Evolutionary conservation across 352 stramenopile species (phyloP), one percentile per base, ranked within the genome.

Genomic region (Globisporangium viniferum): DNA sequence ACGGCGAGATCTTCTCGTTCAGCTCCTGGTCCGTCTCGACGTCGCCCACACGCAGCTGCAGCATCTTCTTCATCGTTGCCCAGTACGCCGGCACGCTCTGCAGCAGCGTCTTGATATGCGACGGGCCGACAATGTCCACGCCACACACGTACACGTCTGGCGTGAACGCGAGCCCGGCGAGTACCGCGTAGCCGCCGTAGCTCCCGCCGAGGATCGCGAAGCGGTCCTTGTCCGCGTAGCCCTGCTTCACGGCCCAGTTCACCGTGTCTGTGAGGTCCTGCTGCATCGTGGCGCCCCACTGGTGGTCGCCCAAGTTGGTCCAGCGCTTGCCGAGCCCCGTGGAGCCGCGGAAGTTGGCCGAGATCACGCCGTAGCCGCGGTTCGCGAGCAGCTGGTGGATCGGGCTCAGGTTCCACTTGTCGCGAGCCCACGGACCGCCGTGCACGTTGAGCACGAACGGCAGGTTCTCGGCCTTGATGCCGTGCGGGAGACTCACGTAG

Each of bases 141-240:
- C 87, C 87, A 62, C 85, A 95, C 35, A 75, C 78, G 54, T 89
- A 92, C n/a, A 94, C 46, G 31, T 94, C 86, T 1, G 86, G 86
- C 44, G 84, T 94, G 68, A 94, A 94, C 31, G 86, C 82, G 9
- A 94, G 60, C 0, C 73, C 84, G 9, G 84, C 84, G 5, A 95
- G 73, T 56, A 76, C 81, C 5, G 83, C 82, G 71, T 95, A 93
- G 48, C 85, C 85, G 24, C 88, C 85, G 72, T 92, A 93, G 63
- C 74, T 89, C 10, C 82, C 82, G 48, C 85, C 88, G 59, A 87
- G 89, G 74, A 87, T 84, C 12, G 74, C 77, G 18, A 87, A 49
- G 24, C 71, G 72, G 8, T 72, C 66, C 4, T 68, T 68, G 59
- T 93, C 79, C 14, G 79, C 82, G 65, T 81, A 83, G 18, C 84